Conservation (phyloP, 371 early-diverging fungal species). For the Fennellomyces sp. region DNA sequence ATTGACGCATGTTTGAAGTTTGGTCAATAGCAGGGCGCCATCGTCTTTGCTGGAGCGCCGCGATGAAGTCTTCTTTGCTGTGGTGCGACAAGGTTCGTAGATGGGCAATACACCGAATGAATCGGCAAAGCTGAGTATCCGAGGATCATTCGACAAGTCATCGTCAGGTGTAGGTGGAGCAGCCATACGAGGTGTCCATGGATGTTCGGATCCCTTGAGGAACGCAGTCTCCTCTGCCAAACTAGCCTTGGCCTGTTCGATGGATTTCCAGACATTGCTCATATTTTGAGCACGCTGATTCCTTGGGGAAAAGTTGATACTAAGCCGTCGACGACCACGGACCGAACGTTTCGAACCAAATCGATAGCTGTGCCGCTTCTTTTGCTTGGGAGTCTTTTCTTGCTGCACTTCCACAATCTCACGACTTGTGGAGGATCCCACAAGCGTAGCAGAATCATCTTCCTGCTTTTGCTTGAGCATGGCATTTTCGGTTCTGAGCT, state of each 20-base stretch:
- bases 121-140: neutral
- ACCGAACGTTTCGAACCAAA: slow-evolving; percentile 20
- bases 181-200: neutral
- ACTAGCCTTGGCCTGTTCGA: slow-evolving; percentile 4
- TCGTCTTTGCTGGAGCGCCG: neutral
- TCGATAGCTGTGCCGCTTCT: slow-evolving; percentile 24
- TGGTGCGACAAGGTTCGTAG: slow-evolving; percentile 1
- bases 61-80: slow-evolving; percentile 7
- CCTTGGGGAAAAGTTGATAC: slow-evolving; percentile 8
- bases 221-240: slow-evolving; percentile 4
- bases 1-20: slow-evolving; percentile 15
- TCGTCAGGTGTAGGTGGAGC: slow-evolving; percentile 3
- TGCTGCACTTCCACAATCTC: neutral
- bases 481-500: slow-evolving; percentile 1
- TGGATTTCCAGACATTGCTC: neutral
- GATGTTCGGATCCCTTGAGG: neutral
- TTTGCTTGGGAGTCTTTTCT: slow-evolving; percentile 6
- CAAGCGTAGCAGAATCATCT: neutral
- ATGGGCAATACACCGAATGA: neutral
- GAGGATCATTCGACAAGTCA: neutral
- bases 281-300: neutral
- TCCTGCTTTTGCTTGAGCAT: slow-evolving; percentile 2
- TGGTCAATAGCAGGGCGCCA: slow-evolving; percentile 8
- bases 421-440: neutral
- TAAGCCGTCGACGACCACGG: slow-evolving; percentile 15